Percentiles rank a stretch among this genome's conserved stretches.
phyloP scores from a whole-genome alignment of 106 monocot species.

The Dendrobium nobile region DNA sequence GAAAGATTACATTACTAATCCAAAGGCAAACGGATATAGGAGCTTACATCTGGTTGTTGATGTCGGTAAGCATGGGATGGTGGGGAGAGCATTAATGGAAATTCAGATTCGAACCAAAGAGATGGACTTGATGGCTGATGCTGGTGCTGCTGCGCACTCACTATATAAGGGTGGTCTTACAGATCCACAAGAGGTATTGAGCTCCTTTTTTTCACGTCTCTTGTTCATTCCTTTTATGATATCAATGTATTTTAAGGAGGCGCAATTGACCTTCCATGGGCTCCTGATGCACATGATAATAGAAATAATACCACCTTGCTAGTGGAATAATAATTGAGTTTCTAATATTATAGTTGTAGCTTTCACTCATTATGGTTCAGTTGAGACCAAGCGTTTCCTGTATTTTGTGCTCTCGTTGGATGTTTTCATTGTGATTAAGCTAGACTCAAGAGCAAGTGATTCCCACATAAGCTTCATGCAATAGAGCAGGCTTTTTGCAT shows the following conservation, averaged over 20 bases:
- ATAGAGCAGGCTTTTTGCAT: no score
- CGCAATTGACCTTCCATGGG: no score
- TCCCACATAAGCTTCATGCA: no score
- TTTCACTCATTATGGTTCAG: no score
- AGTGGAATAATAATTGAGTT: no score
- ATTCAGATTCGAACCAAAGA: conserved; percentile 89
- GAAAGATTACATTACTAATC: conserved; percentile 81
- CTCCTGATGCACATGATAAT: no score
- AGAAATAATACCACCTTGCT: no score
- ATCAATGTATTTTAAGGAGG: not conserved
- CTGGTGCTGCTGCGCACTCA: conserved; percentile 88
- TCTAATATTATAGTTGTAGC: no score
- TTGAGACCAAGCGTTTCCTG: no score
- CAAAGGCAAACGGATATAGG: conserved; percentile 83
- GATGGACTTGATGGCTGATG: conserved; percentile 73
- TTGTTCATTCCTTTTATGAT: not conserved
- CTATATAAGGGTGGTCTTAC: conserved; percentile 93
- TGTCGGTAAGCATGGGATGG: conserved; percentile 38
- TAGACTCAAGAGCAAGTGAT: no score
- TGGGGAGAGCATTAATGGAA: conserved; percentile 60
- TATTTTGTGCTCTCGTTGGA: no score
- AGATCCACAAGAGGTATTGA: conserved; percentile 71
- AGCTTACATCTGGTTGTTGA: conserved; percentile 85
- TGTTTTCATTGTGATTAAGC: no score
- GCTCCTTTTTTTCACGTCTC: not conserved